phyloP scores from a whole-genome alignment of 257 asterid genomes.

The Datura wrightii region DNA sequence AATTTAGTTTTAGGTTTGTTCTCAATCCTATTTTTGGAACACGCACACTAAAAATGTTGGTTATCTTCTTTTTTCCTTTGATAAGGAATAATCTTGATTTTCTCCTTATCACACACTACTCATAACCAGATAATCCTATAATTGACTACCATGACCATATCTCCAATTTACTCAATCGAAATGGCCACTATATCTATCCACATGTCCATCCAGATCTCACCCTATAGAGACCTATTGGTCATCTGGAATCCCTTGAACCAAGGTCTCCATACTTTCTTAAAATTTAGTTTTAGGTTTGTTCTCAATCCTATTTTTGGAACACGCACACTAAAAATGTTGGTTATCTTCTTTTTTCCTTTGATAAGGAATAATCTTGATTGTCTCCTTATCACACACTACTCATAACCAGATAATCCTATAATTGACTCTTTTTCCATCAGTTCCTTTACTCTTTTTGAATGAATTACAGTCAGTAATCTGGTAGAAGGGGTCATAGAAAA shows the following conservation, averaged over 20 bases:
- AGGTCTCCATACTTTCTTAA: not conserved
- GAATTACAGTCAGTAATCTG: too few relatives aligned
- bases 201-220: not conserved
- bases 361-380: not conserved
- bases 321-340: not conserved
- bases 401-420: constrained; percentile 8
- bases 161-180: constrained; percentile 1
- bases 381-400: not conserved
- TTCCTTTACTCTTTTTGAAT: too few relatives aligned
- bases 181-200: not conserved
- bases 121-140: constrained; percentile 14
- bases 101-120: not conserved
- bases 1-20: constrained; percentile 1
- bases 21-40: not conserved
- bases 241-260: constrained; percentile 5
- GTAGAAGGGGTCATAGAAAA: too few relatives aligned
- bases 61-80: not conserved
- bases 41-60: not conserved
- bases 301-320: not conserved
- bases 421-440: not conserved
- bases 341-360: not conserved
- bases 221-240: not conserved
- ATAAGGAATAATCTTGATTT: not conserved
- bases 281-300: constrained; percentile 1
- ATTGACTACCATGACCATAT: constrained; percentile 9